Evolutionary conservation across 169 alveolate species (phyloP).

Genomic region (Cryptosporidium bovis): DNA sequence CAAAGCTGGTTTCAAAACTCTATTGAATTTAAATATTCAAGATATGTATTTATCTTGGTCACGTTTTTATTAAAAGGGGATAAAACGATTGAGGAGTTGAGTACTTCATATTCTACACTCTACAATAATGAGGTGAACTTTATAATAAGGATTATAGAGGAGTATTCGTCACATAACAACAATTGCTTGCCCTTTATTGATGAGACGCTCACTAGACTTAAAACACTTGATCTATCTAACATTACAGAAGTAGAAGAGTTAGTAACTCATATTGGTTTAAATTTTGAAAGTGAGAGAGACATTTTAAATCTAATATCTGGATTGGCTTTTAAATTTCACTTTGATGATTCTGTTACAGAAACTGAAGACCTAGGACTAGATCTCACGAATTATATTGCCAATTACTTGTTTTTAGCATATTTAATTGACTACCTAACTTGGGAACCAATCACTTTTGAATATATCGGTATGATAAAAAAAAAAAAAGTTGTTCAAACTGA

Average conservation of each 20-base stretch:
- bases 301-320: slow-evolving; percentile 2
- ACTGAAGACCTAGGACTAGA: background rate
- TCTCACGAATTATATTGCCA: background rate
- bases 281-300: background rate
- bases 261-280: background rate
- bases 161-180: background rate
- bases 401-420: slow-evolving; percentile 49
- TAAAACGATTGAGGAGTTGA: background rate
- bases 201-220: background rate
- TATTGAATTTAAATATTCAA: slow-evolving; percentile 19
- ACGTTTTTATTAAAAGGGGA: slow-evolving; percentile 5
- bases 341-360: background rate
- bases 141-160: background rate
- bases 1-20: slow-evolving; percentile 8
- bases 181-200: background rate
- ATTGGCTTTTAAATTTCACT: slow-evolving; percentile 24
- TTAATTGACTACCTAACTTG: slow-evolving; percentile 33
- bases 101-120: background rate
- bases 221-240: no score
- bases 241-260: background rate
- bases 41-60: slow-evolving; percentile 9
- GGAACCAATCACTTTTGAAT: slow-evolving; percentile 41
- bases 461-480: slow-evolving; percentile 2
- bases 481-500: slow-evolving; percentile 17
- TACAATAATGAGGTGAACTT: background rate